Conservation (phyloP, 2,329 filamentous ascomycete species). For the Sarocladium strictum region DNA sequence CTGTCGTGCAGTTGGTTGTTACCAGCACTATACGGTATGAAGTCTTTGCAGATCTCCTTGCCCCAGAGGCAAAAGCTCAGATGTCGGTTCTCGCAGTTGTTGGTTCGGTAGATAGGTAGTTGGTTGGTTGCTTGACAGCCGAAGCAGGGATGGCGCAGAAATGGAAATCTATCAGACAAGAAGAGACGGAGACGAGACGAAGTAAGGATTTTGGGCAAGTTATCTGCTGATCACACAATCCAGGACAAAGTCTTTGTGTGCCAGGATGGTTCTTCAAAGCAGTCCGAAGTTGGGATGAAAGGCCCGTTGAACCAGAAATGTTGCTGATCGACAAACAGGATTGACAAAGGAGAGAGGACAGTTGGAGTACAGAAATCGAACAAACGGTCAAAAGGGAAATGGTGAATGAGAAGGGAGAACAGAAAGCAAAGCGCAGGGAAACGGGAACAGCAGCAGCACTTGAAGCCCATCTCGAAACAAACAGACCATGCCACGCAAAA, state of each 20-base stretch:
- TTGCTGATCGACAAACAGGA: background rate
- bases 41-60: too few relatives aligned
- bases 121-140: background rate
- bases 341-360: background rate
- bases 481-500: background rate
- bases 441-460: too few relatives aligned
- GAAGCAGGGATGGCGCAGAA: background rate
- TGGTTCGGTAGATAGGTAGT: background rate
- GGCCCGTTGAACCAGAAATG: background rate
- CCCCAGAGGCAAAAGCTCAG: background rate
- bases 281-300: background rate
- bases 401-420: background rate
- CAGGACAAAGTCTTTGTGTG: background rate
- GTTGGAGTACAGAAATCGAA: background rate
- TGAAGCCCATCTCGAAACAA: background rate
- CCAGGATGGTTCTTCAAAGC: background rate
- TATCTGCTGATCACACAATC: background rate
- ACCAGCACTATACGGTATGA: too few relatives aligned
- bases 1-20: background rate
- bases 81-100: background rate
- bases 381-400: background rate
- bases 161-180: background rate
- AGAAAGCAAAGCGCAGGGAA: background rate
- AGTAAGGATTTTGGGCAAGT: background rate
- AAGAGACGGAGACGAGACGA: background rate